phyloP scores from a whole-genome alignment of 306 rosid species.

The Quercus bicolor region DNA sequence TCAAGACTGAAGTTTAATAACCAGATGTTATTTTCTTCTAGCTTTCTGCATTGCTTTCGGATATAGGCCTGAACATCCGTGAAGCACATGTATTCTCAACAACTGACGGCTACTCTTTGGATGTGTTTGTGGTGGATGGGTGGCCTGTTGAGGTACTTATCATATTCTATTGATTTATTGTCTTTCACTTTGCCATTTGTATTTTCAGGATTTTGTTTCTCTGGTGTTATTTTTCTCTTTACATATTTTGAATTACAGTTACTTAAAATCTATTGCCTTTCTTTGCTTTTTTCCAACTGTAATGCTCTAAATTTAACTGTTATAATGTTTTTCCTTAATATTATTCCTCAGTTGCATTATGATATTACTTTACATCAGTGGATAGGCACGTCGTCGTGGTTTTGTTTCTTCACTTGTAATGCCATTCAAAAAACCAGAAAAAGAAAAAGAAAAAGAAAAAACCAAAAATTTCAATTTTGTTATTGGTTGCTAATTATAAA shows the following conservation, averaged over 20 bases:
- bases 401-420: background rate
- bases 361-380: background rate
- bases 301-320: background rate
- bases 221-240: background rate
- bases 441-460: background rate
- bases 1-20: conserved; percentile 21
- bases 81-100: conserved; percentile 70
- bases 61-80: conserved; percentile 63
- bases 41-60: conserved; percentile 64
- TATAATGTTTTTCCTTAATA: background rate
- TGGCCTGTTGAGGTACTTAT: conserved; percentile 57
- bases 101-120: conserved; percentile 56
- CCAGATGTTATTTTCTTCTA: conserved; percentile 30
- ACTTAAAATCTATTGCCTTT: conserved; percentile 10
- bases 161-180: background rate
- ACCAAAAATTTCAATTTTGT: background rate
- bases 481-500: background rate
- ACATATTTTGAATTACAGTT: background rate
- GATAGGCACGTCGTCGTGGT: background rate
- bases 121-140: conserved; percentile 66
- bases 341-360: background rate
- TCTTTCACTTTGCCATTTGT: conserved; percentile 2
- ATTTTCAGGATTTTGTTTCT: conserved; percentile 1
- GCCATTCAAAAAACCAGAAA: background rate
- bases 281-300: conserved; percentile 11